A percentile compares a stretch with the other conserved stretches of the same genome.
phyloP scores from a whole-genome alignment of 2,329 filamentous ascomycete species.

The Salinomyces thailandicus region DNA sequence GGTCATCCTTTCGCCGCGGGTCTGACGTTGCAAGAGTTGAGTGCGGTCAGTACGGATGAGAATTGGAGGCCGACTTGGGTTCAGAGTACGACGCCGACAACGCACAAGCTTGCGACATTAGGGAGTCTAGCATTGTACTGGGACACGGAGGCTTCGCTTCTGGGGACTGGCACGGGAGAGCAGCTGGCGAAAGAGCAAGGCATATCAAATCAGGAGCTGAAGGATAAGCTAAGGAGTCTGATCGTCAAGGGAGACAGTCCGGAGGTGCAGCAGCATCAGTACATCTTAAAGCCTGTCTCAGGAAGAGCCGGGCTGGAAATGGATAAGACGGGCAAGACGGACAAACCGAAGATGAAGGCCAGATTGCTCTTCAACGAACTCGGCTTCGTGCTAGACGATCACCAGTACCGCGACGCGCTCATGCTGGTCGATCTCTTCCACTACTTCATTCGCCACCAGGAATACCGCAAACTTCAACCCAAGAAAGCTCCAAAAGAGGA shows the following conservation, averaged over 20 bases:
- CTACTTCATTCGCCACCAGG: conserved; percentile 94
- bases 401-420: conserved; percentile 91
- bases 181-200: conserved; percentile 49
- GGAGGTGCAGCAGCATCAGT: conserved; percentile 60
- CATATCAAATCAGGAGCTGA: conserved; percentile 63
- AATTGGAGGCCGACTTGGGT: conserved; percentile 96
- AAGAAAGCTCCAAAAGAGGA: conserved; percentile 80
- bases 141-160: conserved; percentile 83
- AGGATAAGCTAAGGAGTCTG: conserved; percentile 65
- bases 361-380: conserved; percentile 93
- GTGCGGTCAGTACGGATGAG: conserved; percentile 88
- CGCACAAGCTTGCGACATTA: conserved; percentile 87
- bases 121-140: conserved; percentile 90
- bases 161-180: conserved; percentile 71
- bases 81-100: conserved; percentile 69
- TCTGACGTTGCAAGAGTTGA: conserved; percentile 88
- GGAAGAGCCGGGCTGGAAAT: conserved; percentile 90
- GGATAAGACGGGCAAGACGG: conserved; percentile 76
- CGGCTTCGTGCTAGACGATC: conserved; percentile 90
- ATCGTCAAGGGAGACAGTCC: conserved; percentile 61
- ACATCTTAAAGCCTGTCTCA: conserved; percentile 90
- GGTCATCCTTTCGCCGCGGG: conserved; percentile 92
- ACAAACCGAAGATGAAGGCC: conserved; percentile 78
- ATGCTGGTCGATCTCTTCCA: conserved; percentile 99
- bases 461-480: conserved; percentile 88